Base-by-base conservation (phyloP, 768 basidiomycete species). In the Xanthoconium stramineum region DNA sequence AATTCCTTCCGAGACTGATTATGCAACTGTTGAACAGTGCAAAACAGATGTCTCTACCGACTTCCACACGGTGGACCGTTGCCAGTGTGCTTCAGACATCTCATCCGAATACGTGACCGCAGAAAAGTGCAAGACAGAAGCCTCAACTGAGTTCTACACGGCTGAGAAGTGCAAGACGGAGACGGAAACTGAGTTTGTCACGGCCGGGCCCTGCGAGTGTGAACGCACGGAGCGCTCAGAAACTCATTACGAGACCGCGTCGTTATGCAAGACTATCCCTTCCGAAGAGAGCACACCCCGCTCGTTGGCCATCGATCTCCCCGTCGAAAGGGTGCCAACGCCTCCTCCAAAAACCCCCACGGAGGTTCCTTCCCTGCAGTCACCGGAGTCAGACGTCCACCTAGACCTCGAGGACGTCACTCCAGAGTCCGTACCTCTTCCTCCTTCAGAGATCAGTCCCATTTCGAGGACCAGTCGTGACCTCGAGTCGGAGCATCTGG, bases 1-100 rank as follows among this genome's bases (percentile, higher is more conserved):
- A 5, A 85, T 85, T 58, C 84, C 84, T 13, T 84, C 81, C 1
- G 76, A 79, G 49, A 78, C 76, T 0, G 78, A 78, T 46, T 80
- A 71, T 50, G 63, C 60, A 37, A 79, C 80, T 1, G 75, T 71
- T n/a, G 74, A 76, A 36, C 59, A 69, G 33, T 80, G 79, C 58
- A 74, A 61, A 66, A 76, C 78, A 7, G 75, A 78, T 32, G 67
- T 24, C 24, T 24, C 24, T 24, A 24, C 24, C 24, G 24, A 24
- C 2, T 24, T 80, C 64, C 67, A 72, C 14, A 84, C 83, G 13
- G 83, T 71, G 44, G 70, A 77, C 9, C 70, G 74, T 3, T 81
- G 80, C 55, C 38, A 12, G 9, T 35, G 33, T 35, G 12, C 60
- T 28, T 74, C 76, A 1, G 78, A 79, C 30, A 56, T 67, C 7